Percentiles rank a stretch among this genome's conserved stretches.
These are phyloP conservation scores for Stevia rebaudiana DNA, from an alignment of 140 eudicot species.

Conservation along the genomic window DNA sequence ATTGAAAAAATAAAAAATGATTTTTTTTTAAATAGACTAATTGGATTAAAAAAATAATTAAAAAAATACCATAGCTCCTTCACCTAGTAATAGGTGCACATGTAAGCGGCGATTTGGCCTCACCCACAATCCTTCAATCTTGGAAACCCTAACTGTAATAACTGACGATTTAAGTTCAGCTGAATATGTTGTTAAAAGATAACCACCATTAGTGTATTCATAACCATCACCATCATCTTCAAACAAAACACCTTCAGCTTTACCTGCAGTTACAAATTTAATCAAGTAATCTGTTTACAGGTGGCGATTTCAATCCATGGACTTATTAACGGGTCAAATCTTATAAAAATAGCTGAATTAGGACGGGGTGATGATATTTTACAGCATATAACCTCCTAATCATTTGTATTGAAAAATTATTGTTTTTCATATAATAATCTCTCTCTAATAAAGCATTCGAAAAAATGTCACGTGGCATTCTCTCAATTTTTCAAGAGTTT, in stretches of 20 bases:
- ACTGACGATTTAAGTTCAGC: constrained; percentile 69
- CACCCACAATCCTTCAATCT: constrained; percentile 67
- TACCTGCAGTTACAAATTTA: constrained; percentile 44
- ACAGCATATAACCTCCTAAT: neutral
- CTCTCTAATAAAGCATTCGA: no score
- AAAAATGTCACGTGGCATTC: no score
- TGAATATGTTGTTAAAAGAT: constrained; percentile 68
- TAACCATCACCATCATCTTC: constrained; percentile 99
- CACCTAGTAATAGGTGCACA: constrained; percentile 69
- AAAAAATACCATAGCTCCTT: constrained; percentile 81
- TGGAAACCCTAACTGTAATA: constrained; percentile 48
- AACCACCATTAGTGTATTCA: constrained; percentile 52
- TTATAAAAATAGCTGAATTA: neutral
- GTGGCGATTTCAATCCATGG: neutral
- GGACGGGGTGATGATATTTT: no score
- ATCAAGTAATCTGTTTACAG: neutral
- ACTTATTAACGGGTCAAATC: neutral
- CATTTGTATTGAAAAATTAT: neutral
- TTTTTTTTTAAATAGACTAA: no score
- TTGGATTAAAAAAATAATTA: neutral
- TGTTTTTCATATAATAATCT: no score
- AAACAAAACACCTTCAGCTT: constrained; percentile 79
- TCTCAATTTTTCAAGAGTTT: no score
- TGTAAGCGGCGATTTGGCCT: constrained; percentile 79
- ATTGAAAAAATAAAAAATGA: neutral